Conservation (phyloP, 2,329 filamentous ascomycete genomes). For the Aciculosporium take region DNA sequence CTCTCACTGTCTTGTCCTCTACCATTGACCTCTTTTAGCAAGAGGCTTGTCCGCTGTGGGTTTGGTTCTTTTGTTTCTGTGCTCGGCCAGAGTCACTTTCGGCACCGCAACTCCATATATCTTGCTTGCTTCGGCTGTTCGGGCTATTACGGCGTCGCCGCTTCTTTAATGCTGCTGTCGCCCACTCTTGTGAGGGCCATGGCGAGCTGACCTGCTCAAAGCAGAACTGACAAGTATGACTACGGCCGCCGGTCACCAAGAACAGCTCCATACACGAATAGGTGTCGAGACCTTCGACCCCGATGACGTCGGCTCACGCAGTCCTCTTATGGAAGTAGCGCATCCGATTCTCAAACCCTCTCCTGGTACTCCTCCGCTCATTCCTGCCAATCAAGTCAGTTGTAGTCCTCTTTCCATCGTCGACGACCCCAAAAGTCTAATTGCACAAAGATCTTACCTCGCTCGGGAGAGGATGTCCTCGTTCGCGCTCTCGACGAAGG, state of each 20-base stretch:
- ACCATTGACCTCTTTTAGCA: neutral
- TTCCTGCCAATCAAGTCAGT: constrained; percentile 22
- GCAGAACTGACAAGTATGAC: constrained; percentile 24
- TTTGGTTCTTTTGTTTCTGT: neutral
- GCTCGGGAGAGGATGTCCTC: constrained; percentile 52
- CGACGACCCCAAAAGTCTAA: constrained; percentile 34
- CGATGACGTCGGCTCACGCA: constrained; percentile 29
- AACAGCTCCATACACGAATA: constrained; percentile 16
- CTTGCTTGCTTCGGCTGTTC: neutral
- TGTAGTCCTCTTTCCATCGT: constrained; percentile 15
- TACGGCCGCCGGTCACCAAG: constrained; percentile 22
- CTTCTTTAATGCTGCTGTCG: constrained; percentile 7
- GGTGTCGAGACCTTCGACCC: constrained; percentile 26
- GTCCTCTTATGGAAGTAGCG: constrained; percentile 24
- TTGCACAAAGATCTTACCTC: constrained; percentile 38
- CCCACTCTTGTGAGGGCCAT: constrained; percentile 14
- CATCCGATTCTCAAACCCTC: constrained; percentile 19
- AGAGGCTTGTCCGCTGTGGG: neutral
- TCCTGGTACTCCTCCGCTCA: constrained; percentile 23
- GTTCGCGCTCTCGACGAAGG: constrained; percentile 49
- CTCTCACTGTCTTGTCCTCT: neutral
- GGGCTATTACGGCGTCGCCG: neutral
- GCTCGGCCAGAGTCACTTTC: neutral
- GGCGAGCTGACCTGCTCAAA: constrained; percentile 18
- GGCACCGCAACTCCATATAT: neutral